Conservation (phyloP, 306 rosid genomes). For the Oemleria cerasiformis region DNA sequence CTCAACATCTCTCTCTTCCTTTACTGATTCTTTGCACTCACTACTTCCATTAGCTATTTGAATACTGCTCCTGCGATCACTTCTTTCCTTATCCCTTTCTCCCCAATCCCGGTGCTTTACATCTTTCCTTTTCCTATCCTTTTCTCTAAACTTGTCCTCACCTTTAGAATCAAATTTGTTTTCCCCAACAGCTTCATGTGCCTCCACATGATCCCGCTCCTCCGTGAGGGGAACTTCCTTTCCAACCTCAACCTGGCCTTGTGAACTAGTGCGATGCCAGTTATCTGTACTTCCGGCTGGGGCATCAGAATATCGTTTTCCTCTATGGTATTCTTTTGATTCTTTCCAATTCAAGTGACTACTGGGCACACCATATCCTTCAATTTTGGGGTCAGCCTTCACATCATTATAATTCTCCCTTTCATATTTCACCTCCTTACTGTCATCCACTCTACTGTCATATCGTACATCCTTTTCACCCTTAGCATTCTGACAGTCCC, state of each 20-base stretch:
- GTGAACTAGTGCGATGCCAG: constrained; percentile 58
- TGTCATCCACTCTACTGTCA: constrained; percentile 62
- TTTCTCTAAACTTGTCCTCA: constrained; percentile 78
- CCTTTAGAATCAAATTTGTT: constrained; percentile 75
- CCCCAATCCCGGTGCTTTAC: constrained; percentile 77
- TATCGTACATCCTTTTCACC: constrained; percentile 65
- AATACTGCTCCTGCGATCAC: constrained; percentile 59
- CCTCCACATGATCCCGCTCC: constrained; percentile 62
- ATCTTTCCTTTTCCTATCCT: constrained; percentile 85
- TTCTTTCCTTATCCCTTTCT: constrained; percentile 85
- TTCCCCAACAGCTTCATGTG: constrained; percentile 75
- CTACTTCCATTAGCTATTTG: constrained; percentile 48
- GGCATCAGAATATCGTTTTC: constrained; percentile 59
- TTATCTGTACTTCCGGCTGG: constrained; percentile 55
- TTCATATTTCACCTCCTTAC: constrained; percentile 63
- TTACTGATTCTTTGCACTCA: constrained; percentile 64
- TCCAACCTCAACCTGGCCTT: constrained; percentile 52
- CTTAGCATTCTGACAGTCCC: constrained; percentile 66
- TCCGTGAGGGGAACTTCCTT: constrained; percentile 52
- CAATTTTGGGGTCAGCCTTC: constrained; percentile 56
- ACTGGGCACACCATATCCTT: constrained; percentile 41
- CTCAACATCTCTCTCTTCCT: constrained; percentile 74
- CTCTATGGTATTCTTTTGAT: constrained; percentile 67
- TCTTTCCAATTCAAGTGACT: constrained; percentile 76
- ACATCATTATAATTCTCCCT: constrained; percentile 58